Percentiles rank a stretch among this genome's conserved stretches.
Conservation (phyloP, 441 rosid species). For the Aleurites moluccanus region DNA sequence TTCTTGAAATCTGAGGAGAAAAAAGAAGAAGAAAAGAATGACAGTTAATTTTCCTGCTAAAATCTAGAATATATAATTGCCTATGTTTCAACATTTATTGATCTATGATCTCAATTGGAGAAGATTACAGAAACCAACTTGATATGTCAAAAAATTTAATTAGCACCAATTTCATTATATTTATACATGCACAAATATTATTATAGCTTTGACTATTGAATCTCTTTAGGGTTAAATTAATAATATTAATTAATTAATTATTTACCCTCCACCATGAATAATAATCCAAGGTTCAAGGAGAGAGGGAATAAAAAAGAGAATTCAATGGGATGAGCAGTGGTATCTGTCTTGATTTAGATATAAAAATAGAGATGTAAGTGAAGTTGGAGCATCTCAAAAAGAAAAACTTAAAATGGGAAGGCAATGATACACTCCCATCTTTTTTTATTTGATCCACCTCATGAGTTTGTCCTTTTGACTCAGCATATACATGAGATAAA, state of each 20-base stretch:
- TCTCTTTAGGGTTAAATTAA: not conserved
- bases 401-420: slow-evolving; percentile 9
- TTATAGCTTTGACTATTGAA: not conserved
- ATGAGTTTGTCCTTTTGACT: slow-evolving; percentile 41
- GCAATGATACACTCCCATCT: not conserved
- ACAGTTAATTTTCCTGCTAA: not conserved
- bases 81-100: slow-evolving; percentile 14
- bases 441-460: slow-evolving; percentile 33
- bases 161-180: no score
- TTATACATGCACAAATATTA: not conserved
- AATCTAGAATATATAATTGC: no score
- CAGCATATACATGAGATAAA: slow-evolving; percentile 35
- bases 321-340: not conserved
- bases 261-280: not conserved
- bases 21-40: not conserved
- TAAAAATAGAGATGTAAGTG: not conserved
- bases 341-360: slow-evolving; percentile 11
- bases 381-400: not conserved
- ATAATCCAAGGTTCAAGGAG: slow-evolving; percentile 8
- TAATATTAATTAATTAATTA: not conserved
- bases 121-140: slow-evolving; percentile 5
- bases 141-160: slow-evolving; percentile 1
- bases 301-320: not conserved
- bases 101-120: not conserved
- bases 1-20: no score